Percentiles rank a stretch among this genome's conserved stretches.
Conservation (phyloP, 2,329 filamentous ascomycete species). For the Fusarium albidum region DNA sequence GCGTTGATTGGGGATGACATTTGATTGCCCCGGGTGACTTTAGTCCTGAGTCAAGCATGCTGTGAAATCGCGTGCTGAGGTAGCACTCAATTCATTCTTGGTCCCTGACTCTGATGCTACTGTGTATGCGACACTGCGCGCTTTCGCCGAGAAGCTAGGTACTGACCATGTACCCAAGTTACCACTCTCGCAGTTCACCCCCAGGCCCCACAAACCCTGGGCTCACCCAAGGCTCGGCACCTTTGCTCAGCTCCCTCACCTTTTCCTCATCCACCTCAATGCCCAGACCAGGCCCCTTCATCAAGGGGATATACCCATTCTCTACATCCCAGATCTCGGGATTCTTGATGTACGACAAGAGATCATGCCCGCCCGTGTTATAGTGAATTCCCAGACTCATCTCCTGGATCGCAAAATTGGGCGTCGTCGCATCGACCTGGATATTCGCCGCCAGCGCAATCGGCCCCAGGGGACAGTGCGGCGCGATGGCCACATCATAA, state of each 20-base stretch:
- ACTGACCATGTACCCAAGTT: background rate
- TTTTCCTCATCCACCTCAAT: constrained; percentile 77
- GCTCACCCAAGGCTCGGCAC: constrained; percentile 68
- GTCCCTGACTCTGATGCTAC: too few relatives aligned
- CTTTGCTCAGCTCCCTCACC: constrained; percentile 65
- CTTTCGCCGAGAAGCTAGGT: too few relatives aligned
- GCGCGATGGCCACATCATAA: constrained; percentile 77
- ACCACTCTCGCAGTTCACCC: constrained; percentile 16
- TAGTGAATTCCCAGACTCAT: constrained; percentile 85
- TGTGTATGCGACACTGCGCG: too few relatives aligned
- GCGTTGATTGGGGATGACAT: too few relatives aligned
- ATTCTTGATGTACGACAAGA: constrained; percentile 72
- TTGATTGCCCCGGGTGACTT: too few relatives aligned
- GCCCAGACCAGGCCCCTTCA: constrained; percentile 69
- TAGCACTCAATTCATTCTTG: background rate
- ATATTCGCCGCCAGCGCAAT: constrained; percentile 76
- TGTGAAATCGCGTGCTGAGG: too few relatives aligned
- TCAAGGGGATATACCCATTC: constrained; percentile 70
- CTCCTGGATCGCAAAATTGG: constrained; percentile 78
- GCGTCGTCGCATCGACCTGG: constrained; percentile 68
- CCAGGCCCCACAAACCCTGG: constrained; percentile 12
- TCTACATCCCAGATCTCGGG: constrained; percentile 70
- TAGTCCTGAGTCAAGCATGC: too few relatives aligned
- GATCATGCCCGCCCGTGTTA: constrained; percentile 71
- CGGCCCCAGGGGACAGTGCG: constrained; percentile 77